These are phyloP conservation scores for Xylaria polymorpha DNA, from an alignment of 2,329 filamentous ascomycete genomes.

Conservation along the genomic window DNA sequence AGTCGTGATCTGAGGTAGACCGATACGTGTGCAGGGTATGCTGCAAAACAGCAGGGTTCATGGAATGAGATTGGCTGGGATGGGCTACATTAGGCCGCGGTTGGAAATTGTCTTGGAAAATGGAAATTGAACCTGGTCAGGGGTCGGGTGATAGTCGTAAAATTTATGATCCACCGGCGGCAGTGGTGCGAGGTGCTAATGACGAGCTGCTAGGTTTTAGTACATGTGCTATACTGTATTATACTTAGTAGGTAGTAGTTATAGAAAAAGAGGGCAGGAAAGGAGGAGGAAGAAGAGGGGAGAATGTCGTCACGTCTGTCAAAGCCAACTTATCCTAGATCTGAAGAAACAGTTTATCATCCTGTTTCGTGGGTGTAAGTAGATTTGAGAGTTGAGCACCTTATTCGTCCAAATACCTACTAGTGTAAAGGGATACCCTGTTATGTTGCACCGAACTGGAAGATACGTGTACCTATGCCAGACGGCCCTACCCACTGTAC, in stretches of 20 bases:
- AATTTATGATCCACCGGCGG: conserved; percentile 26
- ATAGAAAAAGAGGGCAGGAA: neutral
- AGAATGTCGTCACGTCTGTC: neutral
- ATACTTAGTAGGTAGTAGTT: too few relatives aligned
- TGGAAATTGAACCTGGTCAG: conserved; percentile 34
- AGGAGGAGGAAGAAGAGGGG: neutral
- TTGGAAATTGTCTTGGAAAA: conserved; percentile 33
- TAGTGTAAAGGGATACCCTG: neutral
- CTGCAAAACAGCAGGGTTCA: conserved; percentile 27
- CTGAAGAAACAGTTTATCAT: neutral
- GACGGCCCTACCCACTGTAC: neutral
- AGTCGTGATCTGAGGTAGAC: conserved; percentile 15
- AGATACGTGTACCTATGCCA: conserved; percentile 5
- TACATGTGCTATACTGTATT: neutral
- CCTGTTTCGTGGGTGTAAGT: neutral
- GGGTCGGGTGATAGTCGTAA: conserved; percentile 30
- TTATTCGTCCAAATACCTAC: neutral
- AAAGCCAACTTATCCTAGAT: neutral
- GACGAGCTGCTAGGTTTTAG: neutral
- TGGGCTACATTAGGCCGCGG: conserved; percentile 32
- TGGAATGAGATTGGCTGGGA: conserved; percentile 31
- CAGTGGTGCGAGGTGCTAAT: conserved; percentile 21
- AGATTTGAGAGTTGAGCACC: neutral
- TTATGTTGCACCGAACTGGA: neutral
- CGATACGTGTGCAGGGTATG: conserved; percentile 26